These are phyloP conservation scores for Backusella sp. DNA, from an alignment of 192 early-diverging fungal species.

Conservation along the genomic window DNA sequence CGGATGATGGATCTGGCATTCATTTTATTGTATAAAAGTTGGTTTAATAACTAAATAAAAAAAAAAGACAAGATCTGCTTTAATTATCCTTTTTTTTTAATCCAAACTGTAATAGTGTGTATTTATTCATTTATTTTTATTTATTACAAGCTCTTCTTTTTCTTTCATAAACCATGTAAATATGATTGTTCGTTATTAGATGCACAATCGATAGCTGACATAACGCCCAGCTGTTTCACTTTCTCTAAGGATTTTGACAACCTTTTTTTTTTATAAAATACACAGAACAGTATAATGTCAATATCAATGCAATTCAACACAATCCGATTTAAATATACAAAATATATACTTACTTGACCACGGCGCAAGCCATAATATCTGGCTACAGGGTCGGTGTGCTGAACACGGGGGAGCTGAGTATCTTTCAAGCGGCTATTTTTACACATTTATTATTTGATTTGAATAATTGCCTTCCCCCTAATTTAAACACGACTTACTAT, in stretches of 20 bases:
- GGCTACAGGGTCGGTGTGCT: conserved; percentile 86
- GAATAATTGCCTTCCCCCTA: not conserved
- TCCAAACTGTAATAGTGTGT: not conserved
- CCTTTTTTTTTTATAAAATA: conserved; percentile 37
- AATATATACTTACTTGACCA: conserved; percentile 53
- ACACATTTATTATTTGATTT: too few relatives aligned
- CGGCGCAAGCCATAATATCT: conserved; percentile 92
- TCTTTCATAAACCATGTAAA: not conserved
- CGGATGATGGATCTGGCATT: conserved; percentile 6
- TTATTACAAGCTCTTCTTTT: not conserved
- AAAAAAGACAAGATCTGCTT: not conserved
- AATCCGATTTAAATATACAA: not conserved
- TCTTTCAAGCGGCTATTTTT: conserved; percentile 81
- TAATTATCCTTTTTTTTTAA: not conserved
- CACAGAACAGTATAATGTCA: not conserved
- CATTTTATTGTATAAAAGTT: conserved; percentile 1
- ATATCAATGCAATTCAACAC: not conserved
- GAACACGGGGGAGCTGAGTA: conserved; percentile 93
- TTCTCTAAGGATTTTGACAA: conserved; percentile 93
- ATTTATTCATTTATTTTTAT: not conserved
- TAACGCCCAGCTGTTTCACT: conserved; percentile 98
- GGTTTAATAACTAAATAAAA: not conserved
- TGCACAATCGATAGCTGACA: conserved; percentile 94
- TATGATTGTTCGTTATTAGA: conserved; percentile 47
- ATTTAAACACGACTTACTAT: conserved; percentile 66